Evolutionary conservation across 129 eudicot species (phyloP), one percentile per base, ranked within the genome.

Genomic region (Erigeron canadensis): DNA sequence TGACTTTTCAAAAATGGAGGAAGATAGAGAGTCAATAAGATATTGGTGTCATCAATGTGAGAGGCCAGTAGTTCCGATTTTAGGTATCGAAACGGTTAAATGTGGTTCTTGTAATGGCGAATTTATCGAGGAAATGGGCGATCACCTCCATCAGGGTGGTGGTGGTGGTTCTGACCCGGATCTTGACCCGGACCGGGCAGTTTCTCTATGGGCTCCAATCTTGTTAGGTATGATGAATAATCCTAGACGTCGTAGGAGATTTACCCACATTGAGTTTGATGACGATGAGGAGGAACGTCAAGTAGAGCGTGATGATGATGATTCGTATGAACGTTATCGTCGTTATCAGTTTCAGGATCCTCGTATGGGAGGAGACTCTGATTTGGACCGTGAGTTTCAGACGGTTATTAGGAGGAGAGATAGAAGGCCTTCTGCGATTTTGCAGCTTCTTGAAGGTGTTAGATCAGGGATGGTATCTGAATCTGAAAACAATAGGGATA

Each of bases 161-260:
- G 86, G 75, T 15, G 40, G 10, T 17, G 70, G 19, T 22, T 51
- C 43, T 0, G 74, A 76, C 21, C 45, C 69, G 39, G 81, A 77
- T 16, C 46, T 76, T 13, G 97, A 85, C 50, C 77, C 89, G 0
- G 97, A 90, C 40, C 87, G 85, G 0, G 78, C 88, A 0, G 81
- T 84, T 28, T 88, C 96, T 34, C 81, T 91, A 6, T 88, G 92
- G 97, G 92, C 93, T 9, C 97, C 97, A 0, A 79, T 91, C 66
- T 71, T 91, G 77, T 88, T 91, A 0, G 90, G 92, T n/a, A 86
- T 91, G 96, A 81, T 91, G 92, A 81, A 72, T 56, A 91, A 91
- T 72, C 88, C 85, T n/a, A 85, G 75, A 41, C 87, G 84, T 40
- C 84, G 84, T 11, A 76, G 78, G 46, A 78, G 92, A 22, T 58